Percentiles rank a stretch among this genome's conserved stretches.
Evolutionary conservation across 2,329 filamentous ascomycete species (phyloP).

Genomic region (Monosporascus ibericus): DNA sequence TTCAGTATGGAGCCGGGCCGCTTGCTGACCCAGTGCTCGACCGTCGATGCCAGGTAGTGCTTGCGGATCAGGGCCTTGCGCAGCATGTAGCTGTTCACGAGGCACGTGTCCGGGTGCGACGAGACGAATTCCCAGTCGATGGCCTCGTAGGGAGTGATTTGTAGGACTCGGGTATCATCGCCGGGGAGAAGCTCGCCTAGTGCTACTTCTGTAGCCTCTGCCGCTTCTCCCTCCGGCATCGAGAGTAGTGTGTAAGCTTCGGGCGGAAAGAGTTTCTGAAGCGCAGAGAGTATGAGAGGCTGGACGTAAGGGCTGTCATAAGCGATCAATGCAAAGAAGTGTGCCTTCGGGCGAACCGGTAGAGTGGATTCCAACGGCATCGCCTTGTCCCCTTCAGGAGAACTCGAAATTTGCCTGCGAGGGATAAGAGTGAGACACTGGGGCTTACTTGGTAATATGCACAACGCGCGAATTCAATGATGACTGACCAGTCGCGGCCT

Average conservation of each 20-base stretch:
- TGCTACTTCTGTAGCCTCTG: slow-evolving; percentile 23
- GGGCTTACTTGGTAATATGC: background rate
- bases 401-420: slow-evolving; percentile 15
- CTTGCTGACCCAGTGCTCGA: slow-evolving; percentile 81
- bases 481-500: too few species aligned
- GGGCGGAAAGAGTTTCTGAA: slow-evolving; percentile 55
- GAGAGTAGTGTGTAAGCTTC: slow-evolving; percentile 49
- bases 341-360: slow-evolving; percentile 22
- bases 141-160: slow-evolving; percentile 81
- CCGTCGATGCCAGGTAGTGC: slow-evolving; percentile 81
- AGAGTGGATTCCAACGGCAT: slow-evolving; percentile 11
- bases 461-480: background rate
- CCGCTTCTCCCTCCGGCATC: slow-evolving; percentile 22
- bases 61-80: slow-evolving; percentile 95
- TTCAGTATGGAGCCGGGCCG: slow-evolving; percentile 65
- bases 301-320: slow-evolving; percentile 90
- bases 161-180: slow-evolving; percentile 50
- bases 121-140: slow-evolving; percentile 77
- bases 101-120: slow-evolving; percentile 50
- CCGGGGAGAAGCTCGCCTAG: slow-evolving; percentile 32
- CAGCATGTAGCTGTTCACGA: slow-evolving; percentile 89
- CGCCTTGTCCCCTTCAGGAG: slow-evolving; percentile 8
- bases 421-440: slow-evolving; percentile 11
- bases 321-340: slow-evolving; percentile 66
- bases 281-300: slow-evolving; percentile 70